Evolutionary conservation across 768 basidiomycete species (phyloP).

Genomic region (Mycena leptocephala): DNA sequence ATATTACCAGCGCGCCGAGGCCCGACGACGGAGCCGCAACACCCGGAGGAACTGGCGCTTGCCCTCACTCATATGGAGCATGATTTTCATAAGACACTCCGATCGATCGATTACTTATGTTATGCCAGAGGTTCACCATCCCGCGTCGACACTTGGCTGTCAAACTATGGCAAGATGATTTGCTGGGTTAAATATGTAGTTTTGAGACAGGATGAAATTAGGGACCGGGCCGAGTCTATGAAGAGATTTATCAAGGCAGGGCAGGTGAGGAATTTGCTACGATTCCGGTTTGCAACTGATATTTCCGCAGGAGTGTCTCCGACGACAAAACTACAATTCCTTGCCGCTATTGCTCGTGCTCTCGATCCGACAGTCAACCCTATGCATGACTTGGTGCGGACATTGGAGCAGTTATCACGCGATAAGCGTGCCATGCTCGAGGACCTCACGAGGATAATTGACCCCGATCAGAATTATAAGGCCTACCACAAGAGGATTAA

Average conservation of each 20-base stretch:
- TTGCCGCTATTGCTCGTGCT: neutral
- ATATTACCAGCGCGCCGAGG: neutral
- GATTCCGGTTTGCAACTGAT: too few species aligned
- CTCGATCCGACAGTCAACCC: too few species aligned
- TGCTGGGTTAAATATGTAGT: neutral
- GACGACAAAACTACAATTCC: neutral
- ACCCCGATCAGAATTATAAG: too few species aligned
- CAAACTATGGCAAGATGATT: too few species aligned
- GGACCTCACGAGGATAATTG: too few species aligned
- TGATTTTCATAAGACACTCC: too few species aligned
- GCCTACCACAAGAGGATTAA: too few species aligned
- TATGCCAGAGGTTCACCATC: neutral
- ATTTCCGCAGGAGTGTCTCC: neutral
- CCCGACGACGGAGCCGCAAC: neutral
- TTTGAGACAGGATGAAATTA: neutral
- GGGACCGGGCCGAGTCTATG: neutral
- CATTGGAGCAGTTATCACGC: neutral
- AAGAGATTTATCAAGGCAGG: neutral
- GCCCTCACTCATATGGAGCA: too few species aligned
- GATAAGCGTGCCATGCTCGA: neutral
- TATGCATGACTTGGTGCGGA: neutral
- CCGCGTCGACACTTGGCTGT: neutral
- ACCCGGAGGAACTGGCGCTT: neutral
- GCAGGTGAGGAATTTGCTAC: too few species aligned
- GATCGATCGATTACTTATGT: neutral